Base-by-base conservation (phyloP, 345 rosid genomes). In the Brassica juncea region DNA sequence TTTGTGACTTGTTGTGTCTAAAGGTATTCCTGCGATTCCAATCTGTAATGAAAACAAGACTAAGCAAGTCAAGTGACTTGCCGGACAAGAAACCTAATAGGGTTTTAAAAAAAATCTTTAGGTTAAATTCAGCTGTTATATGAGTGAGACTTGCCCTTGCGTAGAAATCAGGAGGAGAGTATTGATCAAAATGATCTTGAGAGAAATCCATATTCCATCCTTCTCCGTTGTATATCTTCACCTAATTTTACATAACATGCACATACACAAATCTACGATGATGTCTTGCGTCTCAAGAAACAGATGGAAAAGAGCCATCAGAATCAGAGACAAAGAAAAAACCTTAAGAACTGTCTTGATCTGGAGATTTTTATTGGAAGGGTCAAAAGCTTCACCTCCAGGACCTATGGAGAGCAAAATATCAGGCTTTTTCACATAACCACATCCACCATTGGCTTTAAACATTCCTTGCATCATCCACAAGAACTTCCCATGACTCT, bases 381-480 rank as follows among this genome's bases (percentile, higher is more conserved):
- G 93, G 85, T 89, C 82, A 74, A 89, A 88, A 28, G 84, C 73
- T 75, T 83, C 82, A 63, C 75, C 54, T 7, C 71, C 54, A 47
- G 78, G 82, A 59, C 72, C 83, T 44, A 61, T 63, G 0, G 77
- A 73, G 83, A 92, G 72, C 60, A 94, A 80, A 77, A 89, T 70
- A 58, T 86, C 87, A 8, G 94, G 98, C 66, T 94, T 92, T 84
- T 90, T 94, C 63, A 92, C 86, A 81, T 86, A 92, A 14, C 98
- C 98, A 49, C 97, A 89, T 60, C 93, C 91, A 1, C 94, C 97
- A 55, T 94, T 94, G 31, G 87, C 94, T 84, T 84, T 87, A 66
- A 92, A 94, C 97, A 92, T 85, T 54, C 97, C 97, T 72, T 92
- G 93, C 97, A 94, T 94, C 74, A 83, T 73, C 94, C 92, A 88